Percentiles rank a stretch among this genome's conserved stretches.
phyloP scores from a whole-genome alignment of 192 early-diverging fungal genomes.

The Coemansia sp. region DNA sequence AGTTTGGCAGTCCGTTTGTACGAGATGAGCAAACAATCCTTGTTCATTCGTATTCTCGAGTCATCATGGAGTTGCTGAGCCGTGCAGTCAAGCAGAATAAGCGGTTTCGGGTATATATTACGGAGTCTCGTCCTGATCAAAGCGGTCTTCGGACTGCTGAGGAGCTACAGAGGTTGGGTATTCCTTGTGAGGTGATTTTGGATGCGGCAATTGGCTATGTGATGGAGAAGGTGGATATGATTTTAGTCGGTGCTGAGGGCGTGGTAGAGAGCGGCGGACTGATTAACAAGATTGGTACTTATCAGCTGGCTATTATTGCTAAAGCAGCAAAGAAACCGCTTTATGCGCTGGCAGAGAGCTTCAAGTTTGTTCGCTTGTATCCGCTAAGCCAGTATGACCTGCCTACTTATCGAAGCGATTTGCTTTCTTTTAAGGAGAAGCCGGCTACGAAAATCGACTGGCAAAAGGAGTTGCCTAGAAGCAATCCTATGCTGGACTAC shows the following conservation, averaged over 20 bases:
- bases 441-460: slow-evolving; percentile 28
- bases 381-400: slow-evolving; percentile 96
- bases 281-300: slow-evolving; percentile 96
- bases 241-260: slow-evolving; percentile 96
- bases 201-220: slow-evolving; percentile 92
- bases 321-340: slow-evolving; percentile 93
- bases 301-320: slow-evolving; percentile 92
- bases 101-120: slow-evolving; percentile 90
- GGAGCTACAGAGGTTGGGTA: slow-evolving; percentile 67
- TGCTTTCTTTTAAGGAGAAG: slow-evolving; percentile 63
- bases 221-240: slow-evolving; percentile 94
- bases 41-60: slow-evolving; percentile 93
- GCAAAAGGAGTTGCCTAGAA: slow-evolving; percentile 29
- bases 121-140: slow-evolving; percentile 76
- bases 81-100: slow-evolving; percentile 70
- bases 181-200: slow-evolving; percentile 80
- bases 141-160: slow-evolving; percentile 61
- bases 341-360: slow-evolving; percentile 92
- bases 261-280: slow-evolving; percentile 97
- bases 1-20: slow-evolving; percentile 73
- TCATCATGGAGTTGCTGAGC: slow-evolving; percentile 81
- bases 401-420: slow-evolving; percentile 67
- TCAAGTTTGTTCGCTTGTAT: slow-evolving; percentile 95
- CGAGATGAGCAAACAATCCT: slow-evolving; percentile 82
- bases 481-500: slow-evolving; percentile 86